phyloP scores from a whole-genome alignment of 352 stramenopile genomes.

The Peronospora destructor region DNA sequence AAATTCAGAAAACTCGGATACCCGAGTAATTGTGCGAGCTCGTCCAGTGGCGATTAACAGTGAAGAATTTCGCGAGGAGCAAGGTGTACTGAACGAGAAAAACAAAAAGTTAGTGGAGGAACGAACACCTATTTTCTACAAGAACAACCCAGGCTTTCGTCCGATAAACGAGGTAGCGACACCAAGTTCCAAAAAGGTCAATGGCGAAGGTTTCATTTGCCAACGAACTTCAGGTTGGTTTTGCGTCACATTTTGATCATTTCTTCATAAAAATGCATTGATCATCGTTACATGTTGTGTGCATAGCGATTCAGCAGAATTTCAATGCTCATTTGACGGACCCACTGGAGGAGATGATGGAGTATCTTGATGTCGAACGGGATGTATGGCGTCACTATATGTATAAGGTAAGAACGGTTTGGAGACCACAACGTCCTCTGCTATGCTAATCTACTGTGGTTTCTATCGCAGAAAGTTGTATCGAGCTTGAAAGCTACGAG shows the following conservation, averaged over 20 bases:
- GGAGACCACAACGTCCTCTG: background rate
- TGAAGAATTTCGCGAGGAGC: constrained; percentile 33
- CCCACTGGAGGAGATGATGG: constrained; percentile 72
- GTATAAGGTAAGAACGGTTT: constrained; percentile 49
- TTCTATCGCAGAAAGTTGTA: constrained; percentile 47
- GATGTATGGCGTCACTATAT: constrained; percentile 77
- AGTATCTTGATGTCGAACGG: constrained; percentile 67
- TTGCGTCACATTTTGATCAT: background rate
- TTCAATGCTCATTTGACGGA: constrained; percentile 72
- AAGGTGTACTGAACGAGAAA: constrained; percentile 39
- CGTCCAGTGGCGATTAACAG: constrained; percentile 30
- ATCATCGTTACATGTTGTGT: constrained; percentile 6
- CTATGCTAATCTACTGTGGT: background rate
- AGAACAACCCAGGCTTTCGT: constrained; percentile 63
- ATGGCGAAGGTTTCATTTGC: constrained; percentile 55
- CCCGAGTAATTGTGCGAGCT: constrained; percentile 37
- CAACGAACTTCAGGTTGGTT: constrained; percentile 61
- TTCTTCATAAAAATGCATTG: background rate
- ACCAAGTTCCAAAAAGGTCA: constrained; percentile 31
- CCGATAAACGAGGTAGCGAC: constrained; percentile 31
- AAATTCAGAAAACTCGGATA: constrained; percentile 30
- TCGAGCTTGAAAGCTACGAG: constrained; percentile 65
- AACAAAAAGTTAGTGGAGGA: constrained; percentile 54
- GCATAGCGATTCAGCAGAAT: constrained; percentile 55
- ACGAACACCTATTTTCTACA: constrained; percentile 58